Percentiles rank a stretch among this genome's conserved stretches.
phyloP scores from a whole-genome alignment of 78 protist genomes.

The Emiliania huxleyi region DNA sequence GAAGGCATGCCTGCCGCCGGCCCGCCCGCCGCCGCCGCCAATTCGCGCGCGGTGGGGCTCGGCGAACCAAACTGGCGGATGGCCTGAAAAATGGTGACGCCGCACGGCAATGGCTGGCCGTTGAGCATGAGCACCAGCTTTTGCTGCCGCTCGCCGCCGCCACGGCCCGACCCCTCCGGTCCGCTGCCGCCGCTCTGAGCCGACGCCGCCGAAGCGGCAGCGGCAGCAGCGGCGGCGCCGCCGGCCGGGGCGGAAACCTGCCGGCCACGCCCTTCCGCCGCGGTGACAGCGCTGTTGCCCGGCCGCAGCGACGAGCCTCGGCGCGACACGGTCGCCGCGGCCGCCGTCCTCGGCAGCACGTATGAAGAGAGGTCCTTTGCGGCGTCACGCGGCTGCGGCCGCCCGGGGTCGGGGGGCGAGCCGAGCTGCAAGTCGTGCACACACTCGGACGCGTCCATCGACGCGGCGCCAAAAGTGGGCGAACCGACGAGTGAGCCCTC shows the following conservation, averaged over 20 bases:
- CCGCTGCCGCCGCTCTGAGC: background rate
- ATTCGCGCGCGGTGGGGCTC: background rate
- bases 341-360: background rate
- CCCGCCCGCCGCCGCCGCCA: background rate
- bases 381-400: background rate
- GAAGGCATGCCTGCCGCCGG: background rate
- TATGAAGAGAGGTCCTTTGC: background rate
- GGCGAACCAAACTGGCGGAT: background rate
- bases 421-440: background rate
- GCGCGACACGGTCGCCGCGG: background rate
- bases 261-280: no score
- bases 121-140: background rate
- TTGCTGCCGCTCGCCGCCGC: background rate
- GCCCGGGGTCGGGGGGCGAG: background rate
- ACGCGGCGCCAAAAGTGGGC: background rate
- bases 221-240: background rate
- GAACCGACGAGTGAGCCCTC: background rate
- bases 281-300: no score
- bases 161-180: background rate
- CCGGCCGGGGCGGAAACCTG: no score
- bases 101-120: background rate
- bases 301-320: no score
- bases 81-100: constrained; percentile 28
- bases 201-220: background rate
- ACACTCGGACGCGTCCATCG: background rate